phyloP scores from a whole-genome alignment of 768 basidiomycete genomes.

The Xerocomus brunneocitrinus region DNA sequence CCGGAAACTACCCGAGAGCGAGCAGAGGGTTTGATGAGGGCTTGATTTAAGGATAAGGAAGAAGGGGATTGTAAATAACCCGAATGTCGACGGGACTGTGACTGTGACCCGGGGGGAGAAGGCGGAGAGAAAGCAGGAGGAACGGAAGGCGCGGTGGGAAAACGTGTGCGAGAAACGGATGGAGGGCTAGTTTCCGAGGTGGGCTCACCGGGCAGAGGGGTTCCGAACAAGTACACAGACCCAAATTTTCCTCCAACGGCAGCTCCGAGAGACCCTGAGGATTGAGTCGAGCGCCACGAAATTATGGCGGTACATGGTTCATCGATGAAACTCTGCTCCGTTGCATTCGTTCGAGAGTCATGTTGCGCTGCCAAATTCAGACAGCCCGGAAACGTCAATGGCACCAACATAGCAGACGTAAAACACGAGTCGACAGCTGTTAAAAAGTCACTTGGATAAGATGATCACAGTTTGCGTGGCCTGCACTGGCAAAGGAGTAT shows the following conservation, averaged over 20 bases:
- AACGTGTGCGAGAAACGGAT: slow-evolving; percentile 12
- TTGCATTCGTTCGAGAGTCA: slow-evolving; percentile 6
- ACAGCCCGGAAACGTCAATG: slow-evolving; percentile 21
- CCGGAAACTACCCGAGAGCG: slow-evolving; percentile 68
- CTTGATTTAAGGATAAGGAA: slow-evolving; percentile 30
- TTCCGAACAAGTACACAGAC: slow-evolving; percentile 28
- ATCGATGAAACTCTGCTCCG: slow-evolving; percentile 24
- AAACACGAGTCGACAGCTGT: not conserved
- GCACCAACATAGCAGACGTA: slow-evolving; percentile 21
- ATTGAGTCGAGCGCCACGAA: slow-evolving; percentile 13
- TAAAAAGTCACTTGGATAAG: not conserved
- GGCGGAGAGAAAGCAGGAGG: slow-evolving; percentile 15
- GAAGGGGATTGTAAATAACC: slow-evolving; percentile 34
- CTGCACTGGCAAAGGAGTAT: slow-evolving; percentile 3
- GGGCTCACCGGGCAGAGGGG: slow-evolving; percentile 21
- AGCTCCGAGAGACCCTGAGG: slow-evolving; percentile 10
- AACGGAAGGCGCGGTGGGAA: slow-evolving; percentile 9
- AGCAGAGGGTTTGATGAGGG: slow-evolving; percentile 51
- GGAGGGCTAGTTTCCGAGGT: slow-evolving; percentile 1
- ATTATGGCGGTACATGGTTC: slow-evolving; percentile 16
- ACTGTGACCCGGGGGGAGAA: slow-evolving; percentile 17
- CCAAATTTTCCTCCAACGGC: slow-evolving; percentile 22
- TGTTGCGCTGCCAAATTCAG: slow-evolving; percentile 6
- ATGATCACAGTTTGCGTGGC: not conserved
- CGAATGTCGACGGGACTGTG: slow-evolving; percentile 27